Percentiles rank a stretch among this genome's conserved stretches.
Evolutionary conservation across 1,284 basidiomycete species (phyloP).

Genomic region (Puccinia polysora): DNA sequence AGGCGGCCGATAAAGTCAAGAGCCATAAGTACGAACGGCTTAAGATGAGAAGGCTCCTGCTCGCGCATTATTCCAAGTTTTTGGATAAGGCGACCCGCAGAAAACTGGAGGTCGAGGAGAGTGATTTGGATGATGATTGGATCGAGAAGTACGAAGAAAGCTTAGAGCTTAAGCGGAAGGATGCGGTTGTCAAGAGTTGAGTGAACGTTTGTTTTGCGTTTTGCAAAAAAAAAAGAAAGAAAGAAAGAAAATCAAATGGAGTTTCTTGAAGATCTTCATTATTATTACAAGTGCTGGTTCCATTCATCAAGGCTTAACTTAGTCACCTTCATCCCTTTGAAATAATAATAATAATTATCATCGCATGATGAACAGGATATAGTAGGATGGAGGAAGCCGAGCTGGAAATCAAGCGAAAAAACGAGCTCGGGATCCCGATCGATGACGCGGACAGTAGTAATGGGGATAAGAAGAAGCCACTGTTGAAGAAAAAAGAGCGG

Average conservation of each 20-base stretch:
- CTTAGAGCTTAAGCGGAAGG: constrained; percentile 58
- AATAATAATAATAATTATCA: too few species aligned
- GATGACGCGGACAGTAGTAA: too few species aligned
- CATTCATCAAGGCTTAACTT: too few species aligned
- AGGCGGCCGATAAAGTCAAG: constrained; percentile 70
- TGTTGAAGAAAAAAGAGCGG: too few species aligned
- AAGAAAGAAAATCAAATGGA: constrained; percentile 58
- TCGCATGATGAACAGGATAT: too few species aligned
- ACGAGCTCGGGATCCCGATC: too few species aligned
- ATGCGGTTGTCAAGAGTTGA: constrained; percentile 70
- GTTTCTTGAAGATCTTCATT: too few species aligned
- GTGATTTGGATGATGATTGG: constrained; percentile 88
- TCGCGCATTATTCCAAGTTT: constrained; percentile 62
- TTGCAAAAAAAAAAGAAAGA: constrained; percentile 45
- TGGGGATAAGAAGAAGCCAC: too few species aligned
- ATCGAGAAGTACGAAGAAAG: constrained; percentile 75
- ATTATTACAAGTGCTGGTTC: too few species aligned
- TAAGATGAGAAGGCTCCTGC: constrained; percentile 77
- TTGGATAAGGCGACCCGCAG: constrained; percentile 68
- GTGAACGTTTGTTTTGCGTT: not conserved
- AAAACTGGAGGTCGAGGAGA: constrained; percentile 71
- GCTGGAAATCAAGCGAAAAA: too few species aligned
- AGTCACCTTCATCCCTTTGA: too few species aligned
- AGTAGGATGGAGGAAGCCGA: too few species aligned
- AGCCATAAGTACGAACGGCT: constrained; percentile 87